These are phyloP conservation scores for Pseudopithomyces maydicus DNA, from an alignment of 2,329 filamentous ascomycete species.

Conservation along the genomic window DNA sequence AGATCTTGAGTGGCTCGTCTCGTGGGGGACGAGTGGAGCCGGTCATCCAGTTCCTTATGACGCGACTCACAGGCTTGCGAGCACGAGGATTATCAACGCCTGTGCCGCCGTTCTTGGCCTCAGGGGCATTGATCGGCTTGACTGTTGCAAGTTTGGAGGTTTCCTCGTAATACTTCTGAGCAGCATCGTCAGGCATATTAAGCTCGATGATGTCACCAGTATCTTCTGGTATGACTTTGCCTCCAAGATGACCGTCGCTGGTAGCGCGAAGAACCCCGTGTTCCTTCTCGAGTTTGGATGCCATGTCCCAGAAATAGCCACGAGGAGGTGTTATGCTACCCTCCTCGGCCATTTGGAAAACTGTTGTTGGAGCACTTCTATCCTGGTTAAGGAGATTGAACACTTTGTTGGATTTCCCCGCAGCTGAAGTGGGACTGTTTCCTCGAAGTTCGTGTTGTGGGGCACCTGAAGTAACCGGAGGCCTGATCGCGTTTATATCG, in stretches of 20 bases:
- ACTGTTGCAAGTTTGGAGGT: neutral
- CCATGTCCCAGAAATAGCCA: neutral
- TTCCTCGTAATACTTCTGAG: neutral
- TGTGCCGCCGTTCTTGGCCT: slow-evolving; percentile 17
- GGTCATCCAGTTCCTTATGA: slow-evolving; percentile 4
- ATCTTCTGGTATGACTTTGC: slow-evolving; percentile 8
- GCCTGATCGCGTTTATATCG: neutral
- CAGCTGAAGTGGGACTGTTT: no score
- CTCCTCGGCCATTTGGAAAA: neutral
- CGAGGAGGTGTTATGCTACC: neutral
- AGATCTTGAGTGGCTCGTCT: neutral
- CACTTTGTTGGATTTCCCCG: neutral
- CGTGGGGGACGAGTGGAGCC: neutral
- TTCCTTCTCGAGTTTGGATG: neutral
- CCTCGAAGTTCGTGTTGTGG: no score
- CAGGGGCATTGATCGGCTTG: slow-evolving; percentile 1
- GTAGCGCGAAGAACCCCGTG: slow-evolving; percentile 6
- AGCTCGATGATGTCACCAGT: slow-evolving; percentile 16
- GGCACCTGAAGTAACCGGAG: neutral
- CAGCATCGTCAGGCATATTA: slow-evolving; percentile 3
- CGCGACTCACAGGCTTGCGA: neutral
- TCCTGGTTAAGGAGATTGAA: neutral
- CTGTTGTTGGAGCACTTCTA: neutral
- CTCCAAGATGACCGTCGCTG: slow-evolving; percentile 5
- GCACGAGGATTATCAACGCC: slow-evolving; percentile 11